Evolutionary conservation across 169 alveolate species (phyloP).

Genomic region (Cryptosporidium ubiquitum): DNA sequence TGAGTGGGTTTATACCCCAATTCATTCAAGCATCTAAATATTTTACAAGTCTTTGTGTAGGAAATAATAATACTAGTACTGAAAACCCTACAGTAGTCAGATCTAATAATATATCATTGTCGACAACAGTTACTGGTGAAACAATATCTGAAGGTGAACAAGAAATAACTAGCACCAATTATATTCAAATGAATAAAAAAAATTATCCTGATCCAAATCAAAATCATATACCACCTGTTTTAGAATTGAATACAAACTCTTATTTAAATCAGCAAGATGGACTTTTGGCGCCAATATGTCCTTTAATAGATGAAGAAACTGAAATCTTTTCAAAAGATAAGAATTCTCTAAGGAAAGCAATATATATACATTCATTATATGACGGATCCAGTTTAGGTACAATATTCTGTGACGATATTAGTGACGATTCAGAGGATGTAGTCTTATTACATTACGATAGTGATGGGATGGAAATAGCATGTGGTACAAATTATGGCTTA

Average conservation of each 20-base stretch:
- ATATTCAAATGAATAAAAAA: not conserved
- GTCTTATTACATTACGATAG: slow-evolving; percentile 66
- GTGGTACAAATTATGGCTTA: slow-evolving; percentile 70
- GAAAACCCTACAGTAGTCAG: not conserved
- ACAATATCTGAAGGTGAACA: slow-evolving; percentile 19
- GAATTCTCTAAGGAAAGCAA: slow-evolving; percentile 41
- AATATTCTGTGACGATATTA: slow-evolving; percentile 35
- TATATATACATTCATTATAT: slow-evolving; percentile 55
- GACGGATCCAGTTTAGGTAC: slow-evolving; percentile 53
- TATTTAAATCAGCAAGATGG: slow-evolving; percentile 31
- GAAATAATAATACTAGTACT: not conserved
- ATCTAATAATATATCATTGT: not conserved
- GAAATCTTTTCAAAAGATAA: not conserved
- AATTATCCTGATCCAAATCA: not conserved
- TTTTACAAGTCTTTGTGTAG: not conserved
- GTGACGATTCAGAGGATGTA: slow-evolving; percentile 62
- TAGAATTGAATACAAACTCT: not conserved
- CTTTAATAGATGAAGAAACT: not conserved
- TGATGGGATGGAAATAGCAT: slow-evolving; percentile 72
- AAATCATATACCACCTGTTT: not conserved
- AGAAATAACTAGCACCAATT: not conserved
- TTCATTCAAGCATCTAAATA: slow-evolving; percentile 68
- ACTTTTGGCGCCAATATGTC: slow-evolving; percentile 19
- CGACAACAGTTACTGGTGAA: slow-evolving; percentile 26
- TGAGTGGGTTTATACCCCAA: slow-evolving; percentile 35